Conservation (phyloP, 257 asterid genomes). For the Salvia hispanica region DNA sequence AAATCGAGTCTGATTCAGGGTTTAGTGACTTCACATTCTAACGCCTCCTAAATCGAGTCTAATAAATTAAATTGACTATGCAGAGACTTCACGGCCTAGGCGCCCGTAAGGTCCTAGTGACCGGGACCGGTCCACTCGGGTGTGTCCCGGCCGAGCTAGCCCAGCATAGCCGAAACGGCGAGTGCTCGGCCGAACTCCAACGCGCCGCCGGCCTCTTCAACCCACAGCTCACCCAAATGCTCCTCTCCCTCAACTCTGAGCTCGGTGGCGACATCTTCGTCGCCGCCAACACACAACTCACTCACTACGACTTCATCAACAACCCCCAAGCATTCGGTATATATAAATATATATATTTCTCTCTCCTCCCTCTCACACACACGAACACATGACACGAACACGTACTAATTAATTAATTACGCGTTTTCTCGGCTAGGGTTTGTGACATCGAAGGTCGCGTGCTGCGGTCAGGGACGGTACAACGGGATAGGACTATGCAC, state of each 20-base stretch:
- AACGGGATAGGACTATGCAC: constrained; percentile 67
- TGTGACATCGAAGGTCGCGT: constrained; percentile 58
- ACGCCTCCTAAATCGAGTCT: neutral
- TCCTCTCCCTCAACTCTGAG: constrained; percentile 49
- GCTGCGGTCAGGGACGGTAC: constrained; percentile 70
- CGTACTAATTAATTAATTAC: too few relatives aligned
- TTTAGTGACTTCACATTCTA: too few relatives aligned
- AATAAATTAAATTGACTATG: neutral
- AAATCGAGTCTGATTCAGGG: too few relatives aligned
- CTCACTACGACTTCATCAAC: constrained; percentile 65
- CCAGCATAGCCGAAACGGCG: constrained; percentile 53
- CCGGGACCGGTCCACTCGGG: constrained; percentile 90
- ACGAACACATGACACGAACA: neutral
- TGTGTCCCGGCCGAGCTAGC: constrained; percentile 88
- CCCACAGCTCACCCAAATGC: constrained; percentile 65
- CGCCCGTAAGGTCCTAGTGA: constrained; percentile 75
- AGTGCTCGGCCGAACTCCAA: constrained; percentile 70
- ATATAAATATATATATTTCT: neutral
- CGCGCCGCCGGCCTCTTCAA: constrained; percentile 60
- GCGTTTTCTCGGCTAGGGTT: constrained; percentile 43
- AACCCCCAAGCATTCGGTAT: constrained; percentile 68
- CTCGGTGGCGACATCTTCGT: constrained; percentile 56
- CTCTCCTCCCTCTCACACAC: neutral
- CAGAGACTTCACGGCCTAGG: constrained; percentile 71
- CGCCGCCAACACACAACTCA: constrained; percentile 62